These are phyloP conservation scores for Bathelium albidoporum DNA, from an alignment of 495 filamentous ascomycete genomes.

Conservation along the genomic window DNA sequence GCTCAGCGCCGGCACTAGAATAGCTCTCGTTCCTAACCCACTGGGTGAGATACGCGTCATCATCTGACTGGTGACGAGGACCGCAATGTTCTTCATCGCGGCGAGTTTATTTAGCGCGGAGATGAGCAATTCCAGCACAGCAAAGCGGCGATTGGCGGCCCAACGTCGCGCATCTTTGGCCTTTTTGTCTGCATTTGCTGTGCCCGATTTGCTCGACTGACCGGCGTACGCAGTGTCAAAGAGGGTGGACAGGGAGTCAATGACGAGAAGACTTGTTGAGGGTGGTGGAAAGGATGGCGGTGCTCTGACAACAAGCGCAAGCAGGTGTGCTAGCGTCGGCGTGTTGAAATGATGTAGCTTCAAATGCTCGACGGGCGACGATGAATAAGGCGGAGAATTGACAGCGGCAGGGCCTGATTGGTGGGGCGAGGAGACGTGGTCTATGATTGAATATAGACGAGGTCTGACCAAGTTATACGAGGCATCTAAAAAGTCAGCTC, in stretches of 20 bases:
- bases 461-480: conserved; percentile 17
- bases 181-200: conserved; percentile 20
- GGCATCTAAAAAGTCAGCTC: conserved; percentile 2
- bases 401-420: conserved; percentile 20
- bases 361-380: neutral
- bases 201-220: conserved; percentile 27
- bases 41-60: conserved; percentile 55
- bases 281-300: conserved; percentile 47
- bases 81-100: conserved; percentile 52
- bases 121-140: conserved; percentile 48
- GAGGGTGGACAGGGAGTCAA: conserved; percentile 67
- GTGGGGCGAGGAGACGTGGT: neutral
- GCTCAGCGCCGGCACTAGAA: conserved; percentile 62
- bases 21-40: conserved; percentile 37
- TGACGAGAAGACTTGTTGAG: conserved; percentile 54
- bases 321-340: conserved; percentile 60
- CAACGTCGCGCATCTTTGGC: conserved; percentile 41
- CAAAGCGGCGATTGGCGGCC: conserved; percentile 51
- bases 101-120: conserved; percentile 57
- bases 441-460: conserved; percentile 9
- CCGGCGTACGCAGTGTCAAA: conserved; percentile 63
- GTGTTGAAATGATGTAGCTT: conserved; percentile 25
- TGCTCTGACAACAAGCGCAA: conserved; percentile 60
- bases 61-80: conserved; percentile 61
- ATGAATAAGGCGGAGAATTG: conserved; percentile 12